Conservation (phyloP, 352 stramenopile species). For the Globisporangium spiculum region DNA sequence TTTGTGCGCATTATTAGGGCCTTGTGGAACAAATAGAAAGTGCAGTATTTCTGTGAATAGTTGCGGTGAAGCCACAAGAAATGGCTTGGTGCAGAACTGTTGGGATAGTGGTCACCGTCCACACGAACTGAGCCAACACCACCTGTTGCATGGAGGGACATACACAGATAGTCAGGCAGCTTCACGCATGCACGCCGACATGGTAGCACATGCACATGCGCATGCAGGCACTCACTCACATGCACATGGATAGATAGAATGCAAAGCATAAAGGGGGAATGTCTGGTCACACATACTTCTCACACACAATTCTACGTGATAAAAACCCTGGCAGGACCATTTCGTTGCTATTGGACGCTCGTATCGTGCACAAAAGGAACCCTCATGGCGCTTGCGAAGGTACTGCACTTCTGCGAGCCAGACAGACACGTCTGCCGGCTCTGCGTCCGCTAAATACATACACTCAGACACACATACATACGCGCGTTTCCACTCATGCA, state of each 20-base stretch:
- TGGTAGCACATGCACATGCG: not conserved
- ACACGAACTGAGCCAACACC: not conserved
- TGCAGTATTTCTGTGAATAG: too few relatives aligned
- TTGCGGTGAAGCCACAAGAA: too few relatives aligned
- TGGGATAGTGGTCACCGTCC: not conserved
- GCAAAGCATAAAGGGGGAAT: conserved; percentile 16
- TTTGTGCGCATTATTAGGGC: not conserved
- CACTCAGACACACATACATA: not conserved
- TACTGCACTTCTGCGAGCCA: conserved; percentile 36
- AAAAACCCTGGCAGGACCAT: conserved; percentile 87
- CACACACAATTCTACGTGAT: conserved; percentile 85
- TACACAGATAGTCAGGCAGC: not conserved
- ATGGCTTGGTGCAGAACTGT: too few relatives aligned
- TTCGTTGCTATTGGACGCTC: conserved; percentile 54
- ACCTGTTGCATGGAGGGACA: not conserved
- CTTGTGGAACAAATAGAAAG: too few relatives aligned
- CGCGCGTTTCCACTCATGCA: not conserved
- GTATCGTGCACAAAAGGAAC: conserved; percentile 58
- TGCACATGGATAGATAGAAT: not conserved
- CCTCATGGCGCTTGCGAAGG: conserved; percentile 7
- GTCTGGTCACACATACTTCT: conserved; percentile 86
- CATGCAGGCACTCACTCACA: conserved; percentile 2
- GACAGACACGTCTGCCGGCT: conserved; percentile 7
- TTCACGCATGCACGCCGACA: not conserved
- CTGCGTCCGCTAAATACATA: conserved; percentile 9